phyloP scores from a whole-genome alignment of 768 basidiomycete species.

The Boletus pseudopeckii region DNA sequence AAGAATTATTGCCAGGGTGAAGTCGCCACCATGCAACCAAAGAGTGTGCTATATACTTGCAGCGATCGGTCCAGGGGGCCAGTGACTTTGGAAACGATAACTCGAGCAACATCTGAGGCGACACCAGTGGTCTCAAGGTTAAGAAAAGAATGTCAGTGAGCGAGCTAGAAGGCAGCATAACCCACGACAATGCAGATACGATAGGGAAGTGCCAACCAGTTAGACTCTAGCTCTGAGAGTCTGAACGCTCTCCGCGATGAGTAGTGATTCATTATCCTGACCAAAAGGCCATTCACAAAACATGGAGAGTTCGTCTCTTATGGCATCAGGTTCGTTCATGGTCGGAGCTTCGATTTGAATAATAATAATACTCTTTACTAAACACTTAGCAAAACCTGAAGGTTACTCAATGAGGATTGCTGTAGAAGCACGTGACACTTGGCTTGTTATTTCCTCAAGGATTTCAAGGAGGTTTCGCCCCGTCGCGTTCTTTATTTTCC shows the following conservation, averaged over 20 bases:
- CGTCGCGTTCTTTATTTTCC: not conserved
- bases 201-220: not conserved
- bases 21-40: too few relatives aligned
- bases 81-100: not conserved
- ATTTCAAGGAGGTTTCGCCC: not conserved
- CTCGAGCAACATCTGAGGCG: not conserved
- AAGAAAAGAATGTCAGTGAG: not conserved
- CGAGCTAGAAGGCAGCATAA: too few relatives aligned
- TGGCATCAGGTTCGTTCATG: too few relatives aligned
- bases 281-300: not conserved
- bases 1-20: not conserved
- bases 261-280: not conserved
- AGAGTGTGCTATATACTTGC: not conserved
- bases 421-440: slow-evolving; percentile 2
- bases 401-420: not conserved
- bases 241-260: not conserved
- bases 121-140: too few relatives aligned
- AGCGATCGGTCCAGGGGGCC: not conserved
- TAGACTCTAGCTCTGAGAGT: not conserved
- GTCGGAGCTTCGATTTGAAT: not conserved
- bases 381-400: not conserved
- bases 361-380: not conserved
- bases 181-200: not conserved
- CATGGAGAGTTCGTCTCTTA: not conserved
- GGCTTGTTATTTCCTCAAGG: not conserved